Evolutionary conservation across 78 protist species (phyloP), one percentile per base, ranked within the genome.

Genomic region (Dictyostelium capitatum): DNA sequence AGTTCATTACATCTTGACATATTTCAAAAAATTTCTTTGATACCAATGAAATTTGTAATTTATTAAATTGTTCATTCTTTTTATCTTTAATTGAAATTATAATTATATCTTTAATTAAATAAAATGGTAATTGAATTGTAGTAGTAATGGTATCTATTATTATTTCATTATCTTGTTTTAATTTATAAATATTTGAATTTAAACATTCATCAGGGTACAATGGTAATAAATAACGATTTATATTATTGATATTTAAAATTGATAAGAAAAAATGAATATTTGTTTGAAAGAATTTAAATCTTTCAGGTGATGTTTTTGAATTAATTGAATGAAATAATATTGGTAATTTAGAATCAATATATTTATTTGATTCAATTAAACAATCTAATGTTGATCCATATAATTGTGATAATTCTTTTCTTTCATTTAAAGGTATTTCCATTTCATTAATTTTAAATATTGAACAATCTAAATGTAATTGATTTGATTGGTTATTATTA

Each of bases 41-140:
- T 62, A 62, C 70, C 19, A 62, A 62, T 25, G 70, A n/a, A 62
- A 62, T 17, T 25, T 62, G 70, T 25, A 62, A 23, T 62, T 62
- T 62, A 62, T 32, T 11, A 30, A 17, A 62, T 62, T 62, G 70
- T 11, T 32, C 28, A 25, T 19, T 62, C 11, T 62, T 10, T 23
- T 0, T 23, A 62, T 62, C 70, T 62, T 62, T 32, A 62, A 62
- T 20, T 62, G 28, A 62, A 3, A n/a, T 20, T 62, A 25, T 62
- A 11, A 62, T 62, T 62, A 62, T 62, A 25, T 62, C 70, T 25
- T 62, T 62, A 25, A 62, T 25, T 62, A 62, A 62, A 62, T 62
- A 62, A 62, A 62, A 62, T 62, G 70, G 70, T 62, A 62, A 3
- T 11, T 25, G 43, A 37, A 37, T 57, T 20, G 20, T 57, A 20